Conservation (phyloP, 352 stramenopile genomes). For the Globisporangium takayamanum region DNA sequence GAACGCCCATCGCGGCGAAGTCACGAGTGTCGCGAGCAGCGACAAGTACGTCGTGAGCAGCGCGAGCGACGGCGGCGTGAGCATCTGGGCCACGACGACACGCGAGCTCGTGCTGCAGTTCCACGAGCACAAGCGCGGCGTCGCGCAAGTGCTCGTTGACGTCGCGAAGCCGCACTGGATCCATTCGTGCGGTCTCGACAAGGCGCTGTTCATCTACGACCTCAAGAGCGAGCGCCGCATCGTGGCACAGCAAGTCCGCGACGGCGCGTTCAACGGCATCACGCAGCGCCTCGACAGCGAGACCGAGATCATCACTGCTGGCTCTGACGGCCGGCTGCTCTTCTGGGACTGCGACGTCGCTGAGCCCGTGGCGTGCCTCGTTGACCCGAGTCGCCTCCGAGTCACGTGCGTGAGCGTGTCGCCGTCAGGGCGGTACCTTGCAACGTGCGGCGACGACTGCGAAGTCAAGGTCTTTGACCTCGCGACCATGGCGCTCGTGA, state of each 20-base stretch:
- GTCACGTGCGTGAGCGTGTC: constrained; percentile 46
- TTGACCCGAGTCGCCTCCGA: constrained; percentile 36
- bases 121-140: constrained; percentile 82
- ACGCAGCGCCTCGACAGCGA: constrained; percentile 86
- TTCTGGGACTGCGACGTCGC: constrained; percentile 89
- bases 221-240: constrained; percentile 80
- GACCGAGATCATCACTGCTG: constrained; percentile 86
- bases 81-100: constrained; percentile 81
- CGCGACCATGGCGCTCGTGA: constrained; percentile 35
- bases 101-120: constrained; percentile 89
- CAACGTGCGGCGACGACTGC: constrained; percentile 74
- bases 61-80: constrained; percentile 79
- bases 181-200: constrained; percentile 83
- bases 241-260: constrained; percentile 74
- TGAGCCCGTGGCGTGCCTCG: constrained; percentile 58
- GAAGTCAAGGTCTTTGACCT: constrained; percentile 80
- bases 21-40: constrained; percentile 65
- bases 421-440: constrained; percentile 70
- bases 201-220: constrained; percentile 89
- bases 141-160: constrained; percentile 79
- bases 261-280: constrained; percentile 73
- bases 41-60: constrained; percentile 76
- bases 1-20: constrained; percentile 77
- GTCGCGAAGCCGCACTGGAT: constrained; percentile 70
- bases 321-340: constrained; percentile 74